Conservation (phyloP, 2,329 filamentous ascomycete genomes). For the Bimuria novae-zelandiae region DNA sequence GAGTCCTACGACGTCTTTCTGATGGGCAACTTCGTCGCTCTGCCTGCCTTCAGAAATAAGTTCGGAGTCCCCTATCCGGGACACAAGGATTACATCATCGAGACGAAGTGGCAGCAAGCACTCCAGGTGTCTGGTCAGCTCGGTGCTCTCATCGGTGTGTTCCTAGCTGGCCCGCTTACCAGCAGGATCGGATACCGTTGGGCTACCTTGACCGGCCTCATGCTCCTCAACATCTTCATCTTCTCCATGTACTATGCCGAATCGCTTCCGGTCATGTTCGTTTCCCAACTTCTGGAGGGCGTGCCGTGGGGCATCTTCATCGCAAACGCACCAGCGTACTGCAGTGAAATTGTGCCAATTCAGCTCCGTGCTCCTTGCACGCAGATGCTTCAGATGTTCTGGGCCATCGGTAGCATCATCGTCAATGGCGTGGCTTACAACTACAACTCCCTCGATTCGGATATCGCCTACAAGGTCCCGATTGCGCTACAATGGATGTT, state of each 20-base stretch:
- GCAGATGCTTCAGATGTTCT: constrained; percentile 69
- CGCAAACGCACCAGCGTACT: constrained; percentile 67
- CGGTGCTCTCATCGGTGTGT: constrained; percentile 65
- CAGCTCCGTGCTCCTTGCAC: constrained; percentile 62
- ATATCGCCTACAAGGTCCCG: constrained; percentile 30
- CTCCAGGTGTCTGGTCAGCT: constrained; percentile 61
- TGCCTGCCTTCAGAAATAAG: constrained; percentile 50
- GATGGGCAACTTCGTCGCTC: constrained; percentile 63
- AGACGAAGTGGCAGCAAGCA: constrained; percentile 62
- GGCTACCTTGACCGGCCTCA: constrained; percentile 60
- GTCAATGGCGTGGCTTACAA: constrained; percentile 61
- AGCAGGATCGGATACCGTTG: constrained; percentile 64
- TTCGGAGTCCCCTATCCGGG: constrained; percentile 51
- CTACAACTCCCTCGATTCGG: constrained; percentile 47
- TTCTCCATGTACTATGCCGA: constrained; percentile 64
- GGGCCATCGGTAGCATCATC: constrained; percentile 66
- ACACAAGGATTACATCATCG: constrained; percentile 48
- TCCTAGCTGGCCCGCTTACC: constrained; percentile 64
- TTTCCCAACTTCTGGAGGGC: constrained; percentile 63
- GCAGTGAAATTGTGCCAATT: constrained; percentile 64
- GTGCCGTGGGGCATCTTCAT: constrained; percentile 70
- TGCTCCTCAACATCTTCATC: constrained; percentile 63
- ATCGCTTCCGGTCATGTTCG: constrained; percentile 54
- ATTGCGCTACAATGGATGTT: constrained; percentile 52
- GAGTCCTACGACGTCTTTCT: constrained; percentile 68